phyloP scores from a whole-genome alignment of 345 rosid species.

The Lumnitzera racemosa region DNA sequence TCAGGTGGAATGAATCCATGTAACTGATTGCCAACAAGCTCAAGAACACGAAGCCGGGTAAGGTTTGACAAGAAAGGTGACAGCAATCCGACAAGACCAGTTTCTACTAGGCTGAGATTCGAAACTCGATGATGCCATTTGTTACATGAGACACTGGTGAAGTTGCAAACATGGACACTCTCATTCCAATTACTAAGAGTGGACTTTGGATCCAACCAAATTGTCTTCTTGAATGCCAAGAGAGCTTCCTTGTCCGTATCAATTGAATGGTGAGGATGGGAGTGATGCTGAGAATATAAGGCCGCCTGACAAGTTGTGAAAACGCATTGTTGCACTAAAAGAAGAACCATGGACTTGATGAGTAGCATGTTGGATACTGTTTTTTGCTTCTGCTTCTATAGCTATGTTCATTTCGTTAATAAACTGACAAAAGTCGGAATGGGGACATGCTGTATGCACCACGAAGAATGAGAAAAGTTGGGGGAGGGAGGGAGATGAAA shows the following conservation, averaged over 20 bases:
- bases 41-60: slow-evolving; percentile 25
- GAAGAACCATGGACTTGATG: slow-evolving; percentile 11
- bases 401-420: background rate
- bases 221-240: slow-evolving; percentile 29
- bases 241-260: slow-evolving; percentile 38
- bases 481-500: background rate
- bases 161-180: slow-evolving; percentile 31
- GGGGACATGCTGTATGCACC: too few species aligned
- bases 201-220: slow-evolving; percentile 22
- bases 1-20: slow-evolving; percentile 33
- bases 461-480: background rate
- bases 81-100: slow-evolving; percentile 22
- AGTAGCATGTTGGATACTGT: slow-evolving; percentile 15
- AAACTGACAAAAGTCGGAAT: background rate
- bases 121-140: slow-evolving; percentile 22
- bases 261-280: slow-evolving; percentile 12
- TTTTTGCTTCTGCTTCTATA: background rate
- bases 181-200: slow-evolving; percentile 33
- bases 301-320: slow-evolving; percentile 2
- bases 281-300: slow-evolving; percentile 8
- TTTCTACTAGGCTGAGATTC: slow-evolving; percentile 16
- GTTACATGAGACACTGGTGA: slow-evolving; percentile 31
- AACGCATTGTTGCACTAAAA: slow-evolving; percentile 18
- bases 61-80: slow-evolving; percentile 42
- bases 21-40: slow-evolving; percentile 26